Conservation (phyloP, 352 stramenopile genomes). For the Phytophthora meadii region DNA sequence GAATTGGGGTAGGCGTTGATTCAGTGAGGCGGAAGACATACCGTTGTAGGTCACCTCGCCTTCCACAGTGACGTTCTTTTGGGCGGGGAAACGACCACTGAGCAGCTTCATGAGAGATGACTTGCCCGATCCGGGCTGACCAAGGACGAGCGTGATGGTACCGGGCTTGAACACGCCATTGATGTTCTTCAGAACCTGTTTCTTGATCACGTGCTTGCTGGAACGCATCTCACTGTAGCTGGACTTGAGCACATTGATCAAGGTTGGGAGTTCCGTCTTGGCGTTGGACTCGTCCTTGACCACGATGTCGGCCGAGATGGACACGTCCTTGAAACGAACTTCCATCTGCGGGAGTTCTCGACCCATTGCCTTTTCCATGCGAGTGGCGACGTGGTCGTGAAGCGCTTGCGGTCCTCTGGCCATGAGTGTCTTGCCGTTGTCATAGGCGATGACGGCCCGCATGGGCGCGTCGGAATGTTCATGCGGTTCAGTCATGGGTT, state of each 20-base stretch:
- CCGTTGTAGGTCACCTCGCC: constrained; percentile 59
- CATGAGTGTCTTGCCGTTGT: constrained; percentile 43
- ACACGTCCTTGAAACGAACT: constrained; percentile 44
- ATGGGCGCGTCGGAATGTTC: constrained; percentile 1
- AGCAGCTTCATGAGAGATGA: constrained; percentile 64
- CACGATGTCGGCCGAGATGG: constrained; percentile 34
- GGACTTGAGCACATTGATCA: constrained; percentile 33
- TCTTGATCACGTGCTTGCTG: constrained; percentile 41
- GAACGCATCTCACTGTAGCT: constrained; percentile 16
- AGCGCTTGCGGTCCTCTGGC: constrained; percentile 33
- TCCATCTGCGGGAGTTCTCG: constrained; percentile 45
- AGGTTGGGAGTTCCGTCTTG: constrained; percentile 26
- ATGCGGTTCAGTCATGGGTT: neutral
- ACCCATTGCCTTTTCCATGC: constrained; percentile 34
- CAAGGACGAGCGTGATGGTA: constrained; percentile 56
- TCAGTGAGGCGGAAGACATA: constrained; percentile 1
- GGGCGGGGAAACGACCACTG: constrained; percentile 40
- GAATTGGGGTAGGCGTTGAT: constrained; percentile 35
- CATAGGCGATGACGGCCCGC: constrained; percentile 27
- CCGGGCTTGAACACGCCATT: constrained; percentile 52
- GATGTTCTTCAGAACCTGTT: constrained; percentile 48
- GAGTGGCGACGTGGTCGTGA: constrained; percentile 34
- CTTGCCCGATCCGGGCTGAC: constrained; percentile 55
- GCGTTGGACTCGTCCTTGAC: constrained; percentile 28
- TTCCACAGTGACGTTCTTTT: constrained; percentile 41